Base-by-base conservation (phyloP, 257 asterid genomes). In the Nemophila menziesii region DNA sequence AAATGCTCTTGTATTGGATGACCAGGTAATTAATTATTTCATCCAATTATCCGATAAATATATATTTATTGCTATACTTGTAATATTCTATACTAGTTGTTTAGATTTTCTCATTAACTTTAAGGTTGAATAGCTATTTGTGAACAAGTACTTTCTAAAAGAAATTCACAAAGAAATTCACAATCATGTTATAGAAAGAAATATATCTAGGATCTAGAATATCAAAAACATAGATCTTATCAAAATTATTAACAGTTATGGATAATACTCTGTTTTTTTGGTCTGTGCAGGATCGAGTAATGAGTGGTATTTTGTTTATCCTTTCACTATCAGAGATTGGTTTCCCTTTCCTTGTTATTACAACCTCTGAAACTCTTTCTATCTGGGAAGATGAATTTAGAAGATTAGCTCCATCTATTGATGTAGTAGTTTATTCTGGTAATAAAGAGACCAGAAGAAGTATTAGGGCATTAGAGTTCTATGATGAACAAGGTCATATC, bases 381-480 rank as follows among this genome's bases (percentile, higher is more conserved):
- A 69, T 33, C 33, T 80, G 93, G 93, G 82, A 77, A 72, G 75
- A 75, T 51, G 79, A 69, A 49, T 77, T 81, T 53, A 66, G 50
- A 45, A 69, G 57, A 24, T 39, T 70, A 71, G 79, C 64, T 48
- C 85, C 86, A 40, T 74, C 76, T n/a, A 39, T 74, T 48, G 67
- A 78, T 64, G 65, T 74, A 57, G 72, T 75, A 47, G 78, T 74
- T 41, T 81, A 74, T 56, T 52, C 55, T 44, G 89, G 85, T 62
- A 65, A 51, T 52, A 52, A 40, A 38, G 72, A 72, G 42, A 39
- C 72, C 40, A 67, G 82, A 66, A 63, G 52, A 46, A 58, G 56
- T 51, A 71, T 77, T 44, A 75, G 80, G 71, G 53, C 69, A 49
- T 62, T 75, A 37, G 82, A 81, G 57, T 77, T 81, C 58, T 65